Base-by-base conservation (phyloP, 352 stramenopile species). In the Phytophthora aleatoria region DNA sequence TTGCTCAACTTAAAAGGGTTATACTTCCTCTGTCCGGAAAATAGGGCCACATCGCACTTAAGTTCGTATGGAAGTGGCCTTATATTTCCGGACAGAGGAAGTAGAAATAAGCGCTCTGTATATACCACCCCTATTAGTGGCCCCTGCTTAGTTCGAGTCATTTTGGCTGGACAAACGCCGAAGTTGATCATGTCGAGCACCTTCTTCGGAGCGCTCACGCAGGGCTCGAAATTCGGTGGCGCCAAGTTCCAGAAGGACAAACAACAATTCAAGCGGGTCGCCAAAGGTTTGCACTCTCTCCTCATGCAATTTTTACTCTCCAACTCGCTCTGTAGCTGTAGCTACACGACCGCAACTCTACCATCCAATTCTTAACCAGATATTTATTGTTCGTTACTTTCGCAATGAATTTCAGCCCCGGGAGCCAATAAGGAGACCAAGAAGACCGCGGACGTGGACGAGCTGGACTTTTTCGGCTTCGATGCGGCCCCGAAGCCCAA, bases 381-480 rank as follows among this genome's bases (percentile, higher is more conserved):
- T 31, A 28, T 20, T 35, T 43, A 15, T 45, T 49, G 63, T 44
- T 51, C 15, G 44, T 61, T 35, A 3, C 15, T 50, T 35, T 51
- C 5, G 12, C 54, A 65, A 54, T 65, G 16, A 28, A 31, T 30
- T 63, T 15, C 20, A 71, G 50, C 57, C 47, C 24, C 48, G 27
- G 41, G 36, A 53, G 38, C 66, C 1, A 62, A 50, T 15, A 72
- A 65, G 11, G 67, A 59, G 58, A 39, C 10, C 0, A 47, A 52
- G 30, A 75, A 76, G 57, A 64, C 52, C 0, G 58, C 60, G 11
- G 61, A 74, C 13, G 65, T 65, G 12, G 81, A 85, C 35, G 83
- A 89, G 45, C 61, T 94, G 42, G 85, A 94, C 58, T 94, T 94
- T 63, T 94, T 94, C 60, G 85, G 85, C 56, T 94, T 89, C 63